Evolutionary conservation across 768 basidiomycete species (phyloP).

Genomic region (Sarcomyxa edulis): DNA sequence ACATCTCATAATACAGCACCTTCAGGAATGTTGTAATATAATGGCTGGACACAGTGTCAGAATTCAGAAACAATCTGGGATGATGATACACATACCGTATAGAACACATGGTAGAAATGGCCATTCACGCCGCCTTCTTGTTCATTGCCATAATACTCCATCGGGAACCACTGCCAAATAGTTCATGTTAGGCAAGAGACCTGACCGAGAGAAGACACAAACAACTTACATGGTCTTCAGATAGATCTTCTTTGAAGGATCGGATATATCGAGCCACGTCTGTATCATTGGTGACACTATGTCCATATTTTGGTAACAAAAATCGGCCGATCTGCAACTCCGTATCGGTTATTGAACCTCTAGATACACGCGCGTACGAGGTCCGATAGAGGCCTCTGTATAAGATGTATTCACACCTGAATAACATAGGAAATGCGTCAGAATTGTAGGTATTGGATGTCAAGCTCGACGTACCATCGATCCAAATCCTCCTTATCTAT

Average conservation of each 20-base stretch:
- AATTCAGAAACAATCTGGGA: constrained; percentile 9
- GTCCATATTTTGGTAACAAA: constrained; percentile 58
- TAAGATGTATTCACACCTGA: constrained; percentile 87
- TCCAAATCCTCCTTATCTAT: constrained; percentile 70
- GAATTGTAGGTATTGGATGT: not conserved
- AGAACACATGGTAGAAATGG: constrained; percentile 75
- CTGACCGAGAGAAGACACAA: constrained; percentile 1
- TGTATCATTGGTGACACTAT: constrained; percentile 50
- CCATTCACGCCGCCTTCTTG: constrained; percentile 55
- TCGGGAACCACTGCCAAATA: constrained; percentile 63
- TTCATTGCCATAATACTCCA: constrained; percentile 59
- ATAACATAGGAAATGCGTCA: not conserved
- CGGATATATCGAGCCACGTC: constrained; percentile 62
- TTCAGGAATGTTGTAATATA: constrained; percentile 48
- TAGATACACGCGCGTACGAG: constrained; percentile 77
- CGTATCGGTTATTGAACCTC: constrained; percentile 84
- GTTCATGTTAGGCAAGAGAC: too few relatives aligned
- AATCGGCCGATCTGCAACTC: constrained; percentile 89
- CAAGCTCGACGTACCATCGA: constrained; percentile 48
- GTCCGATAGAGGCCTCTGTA: constrained; percentile 79
- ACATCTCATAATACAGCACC: constrained; percentile 34
- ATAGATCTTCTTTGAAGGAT: constrained; percentile 59
- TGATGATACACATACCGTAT: constrained; percentile 42
- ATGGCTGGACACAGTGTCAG: constrained; percentile 27
- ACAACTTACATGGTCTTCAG: constrained; percentile 52